Conservation (phyloP, 805 yeast genomes). For the Maudiozyma serrabonitensis region DNA sequence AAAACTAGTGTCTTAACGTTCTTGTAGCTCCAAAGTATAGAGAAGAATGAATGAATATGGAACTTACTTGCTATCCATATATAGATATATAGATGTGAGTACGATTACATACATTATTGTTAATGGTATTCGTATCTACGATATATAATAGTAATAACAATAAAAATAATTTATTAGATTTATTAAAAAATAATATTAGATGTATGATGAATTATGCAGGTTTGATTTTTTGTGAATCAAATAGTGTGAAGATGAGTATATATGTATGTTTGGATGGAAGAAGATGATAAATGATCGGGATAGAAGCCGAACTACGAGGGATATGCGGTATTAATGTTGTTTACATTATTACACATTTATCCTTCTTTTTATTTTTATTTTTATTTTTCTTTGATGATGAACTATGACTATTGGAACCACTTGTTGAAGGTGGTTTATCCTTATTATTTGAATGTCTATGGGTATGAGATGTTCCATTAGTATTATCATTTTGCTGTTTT, state of each 20-base stretch:
- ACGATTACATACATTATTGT: no score
- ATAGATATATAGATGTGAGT: no score
- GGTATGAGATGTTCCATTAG: background rate
- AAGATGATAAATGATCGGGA: no score
- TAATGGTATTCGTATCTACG: no score
- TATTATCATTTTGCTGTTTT: background rate
- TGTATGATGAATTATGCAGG: background rate
- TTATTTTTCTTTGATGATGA: conserved; percentile 6
- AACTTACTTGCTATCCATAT: no score
- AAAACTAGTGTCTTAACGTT: no score
- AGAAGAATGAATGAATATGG: no score
- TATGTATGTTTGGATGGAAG: background rate
- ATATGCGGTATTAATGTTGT: background rate
- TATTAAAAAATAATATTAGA: no score
- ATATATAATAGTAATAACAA: background rate
- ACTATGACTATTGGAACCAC: background rate
- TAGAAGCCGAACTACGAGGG: background rate
- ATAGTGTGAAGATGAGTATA: background rate
- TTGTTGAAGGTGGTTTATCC: background rate
- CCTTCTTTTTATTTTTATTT: conserved; percentile 13
- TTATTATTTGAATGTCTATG: background rate
- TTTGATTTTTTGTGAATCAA: background rate
- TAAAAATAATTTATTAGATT: background rate
- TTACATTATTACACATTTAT: conserved; percentile 20
- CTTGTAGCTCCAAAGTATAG: no score